Evolutionary conservation across 805 yeast genomes (phyloP), one percentile per base, ranked within the genome.

Genomic region (Middelhovenomyces tepae): DNA sequence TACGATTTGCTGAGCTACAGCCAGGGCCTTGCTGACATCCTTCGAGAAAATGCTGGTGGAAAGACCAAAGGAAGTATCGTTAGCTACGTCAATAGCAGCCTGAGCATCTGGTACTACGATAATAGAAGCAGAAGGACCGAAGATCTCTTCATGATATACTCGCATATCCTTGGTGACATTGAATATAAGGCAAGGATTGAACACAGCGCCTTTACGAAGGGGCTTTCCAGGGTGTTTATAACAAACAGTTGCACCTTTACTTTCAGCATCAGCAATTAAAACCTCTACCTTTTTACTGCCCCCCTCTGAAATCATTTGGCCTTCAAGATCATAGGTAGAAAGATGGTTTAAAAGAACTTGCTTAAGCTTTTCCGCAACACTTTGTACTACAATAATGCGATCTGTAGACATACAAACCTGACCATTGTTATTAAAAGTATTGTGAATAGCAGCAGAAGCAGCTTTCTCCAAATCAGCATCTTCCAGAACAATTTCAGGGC

Each of bases 321-420:
- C 29, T 18, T 18, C 10, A 7, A 16, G 20, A 16, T 26, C 29
- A 13, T 26, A 26, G n/a, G 17, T 20, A 26, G 15, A 18, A 5
- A 20, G 10, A 16, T 26, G 17, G 9, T 16, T 5, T 9, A 26
- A 18, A 26, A 81, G 71, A 47, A 69, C 70, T 38, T 62, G 63
- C 36, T 75, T 51, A 46, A 80, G 66, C 45, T 68, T 64, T 43
- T 77, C 80, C 59, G 79, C 77, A 46, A 78, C 64, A 35, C 70
- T 73, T 46, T 75, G 78, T 58, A 78, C 83, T 42, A 80, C 72
- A 59, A 75, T 78, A 40, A 78, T 65, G 64, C 93, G 74, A 33
- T 87, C 79, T 53, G 89, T 87, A 21, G 89, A 86, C 60, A 83
- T 77, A 62, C 93, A 81, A 39, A 80, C 86, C 61, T 81, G 89